Percentiles rank a stretch among this genome's conserved stretches.
Conservation (phyloP, 139 green algal species). For the Trebouxia sp. region DNA sequence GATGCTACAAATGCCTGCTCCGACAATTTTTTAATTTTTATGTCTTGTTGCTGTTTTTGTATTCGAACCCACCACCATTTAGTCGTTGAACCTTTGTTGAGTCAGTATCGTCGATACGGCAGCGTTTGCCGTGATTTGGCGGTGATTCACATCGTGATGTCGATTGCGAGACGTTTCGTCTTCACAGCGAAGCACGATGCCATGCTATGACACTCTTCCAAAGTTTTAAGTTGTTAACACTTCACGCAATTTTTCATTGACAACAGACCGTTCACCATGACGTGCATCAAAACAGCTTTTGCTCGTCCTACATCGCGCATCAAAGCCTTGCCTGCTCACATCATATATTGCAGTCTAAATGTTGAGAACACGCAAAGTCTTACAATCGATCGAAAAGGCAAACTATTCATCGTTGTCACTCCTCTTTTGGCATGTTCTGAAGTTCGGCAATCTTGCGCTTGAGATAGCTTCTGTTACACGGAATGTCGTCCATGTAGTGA, state of each 20-base stretch:
- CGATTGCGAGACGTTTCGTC: constrained; percentile 22
- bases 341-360: too few relatives aligned
- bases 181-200: constrained; percentile 23
- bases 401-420: neutral
- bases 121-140: constrained; percentile 5
- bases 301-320: neutral
- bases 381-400: constrained; percentile 17
- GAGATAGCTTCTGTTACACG: neutral
- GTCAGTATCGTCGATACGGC: too few relatives aligned
- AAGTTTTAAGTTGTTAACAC: constrained; percentile 13
- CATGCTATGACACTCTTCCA: constrained; percentile 18
- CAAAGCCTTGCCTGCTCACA: too few relatives aligned
- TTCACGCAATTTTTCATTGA: neutral
- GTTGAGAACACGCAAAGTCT: constrained; percentile 1
- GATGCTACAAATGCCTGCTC: too few relatives aligned
- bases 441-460: constrained; percentile 19
- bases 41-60: too few relatives aligned
- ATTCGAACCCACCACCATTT: too few relatives aligned
- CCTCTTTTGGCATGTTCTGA: constrained; percentile 20
- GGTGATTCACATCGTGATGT: neutral
- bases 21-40: too few relatives aligned
- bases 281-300: constrained; percentile 19
- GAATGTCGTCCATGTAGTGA: neutral
- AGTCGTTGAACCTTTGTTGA: too few relatives aligned
- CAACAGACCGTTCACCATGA: neutral